phyloP scores from a whole-genome alignment of 2,329 filamentous ascomycete genomes.

The Ilyonectria destructans region DNA sequence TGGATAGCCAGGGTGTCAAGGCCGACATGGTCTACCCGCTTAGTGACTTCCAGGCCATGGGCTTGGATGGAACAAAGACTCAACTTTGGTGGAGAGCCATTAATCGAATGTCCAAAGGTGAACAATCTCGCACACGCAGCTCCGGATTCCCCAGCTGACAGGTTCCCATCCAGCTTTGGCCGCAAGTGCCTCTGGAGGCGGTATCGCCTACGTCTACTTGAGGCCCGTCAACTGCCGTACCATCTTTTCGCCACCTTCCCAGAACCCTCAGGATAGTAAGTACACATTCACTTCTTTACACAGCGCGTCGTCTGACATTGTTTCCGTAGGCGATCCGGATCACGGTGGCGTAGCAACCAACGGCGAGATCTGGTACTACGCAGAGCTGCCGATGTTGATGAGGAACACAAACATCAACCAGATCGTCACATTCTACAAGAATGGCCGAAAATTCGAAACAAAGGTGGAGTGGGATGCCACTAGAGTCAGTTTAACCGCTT shows the following conservation, averaged over 20 bases:
- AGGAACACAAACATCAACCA: conserved; percentile 1
- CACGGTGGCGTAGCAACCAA: background rate
- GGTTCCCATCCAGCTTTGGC: background rate
- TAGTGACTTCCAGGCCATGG: background rate
- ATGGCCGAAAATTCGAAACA: background rate
- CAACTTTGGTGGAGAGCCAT: background rate
- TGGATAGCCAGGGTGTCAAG: background rate
- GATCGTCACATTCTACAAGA: background rate
- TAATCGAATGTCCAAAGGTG: conserved; percentile 1
- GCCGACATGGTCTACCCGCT: background rate
- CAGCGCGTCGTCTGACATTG: background rate
- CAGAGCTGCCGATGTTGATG: conserved; percentile 1
- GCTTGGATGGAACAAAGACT: background rate
- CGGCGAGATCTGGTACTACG: conserved; percentile 3
- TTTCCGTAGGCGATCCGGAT: background rate
- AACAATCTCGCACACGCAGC: background rate
- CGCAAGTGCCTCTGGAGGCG: background rate
- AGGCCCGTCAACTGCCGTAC: background rate
- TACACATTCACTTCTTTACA: too few relatives aligned
- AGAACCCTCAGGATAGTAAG: conserved; percentile 2
- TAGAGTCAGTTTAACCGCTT: background rate
- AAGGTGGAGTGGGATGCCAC: background rate
- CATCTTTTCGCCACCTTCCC: conserved; percentile 1
- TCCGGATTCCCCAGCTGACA: background rate
- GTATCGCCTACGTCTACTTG: conserved; percentile 1